phyloP scores from a whole-genome alignment of 257 asterid genomes.

The Vinca minor region DNA sequence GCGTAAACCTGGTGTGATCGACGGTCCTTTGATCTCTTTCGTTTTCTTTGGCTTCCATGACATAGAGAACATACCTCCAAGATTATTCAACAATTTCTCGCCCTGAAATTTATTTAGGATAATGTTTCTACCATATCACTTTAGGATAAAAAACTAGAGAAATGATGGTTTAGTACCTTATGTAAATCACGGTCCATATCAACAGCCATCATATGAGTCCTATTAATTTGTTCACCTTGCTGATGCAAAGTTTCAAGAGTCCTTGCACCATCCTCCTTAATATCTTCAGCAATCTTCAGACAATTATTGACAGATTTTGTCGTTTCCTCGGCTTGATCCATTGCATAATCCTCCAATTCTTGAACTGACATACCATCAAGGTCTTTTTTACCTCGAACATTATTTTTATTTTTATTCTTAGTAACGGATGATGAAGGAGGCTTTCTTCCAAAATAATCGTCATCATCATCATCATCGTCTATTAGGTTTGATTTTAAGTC shows the following conservation, averaged over 20 bases:
- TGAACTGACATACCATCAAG: conserved; percentile 69
- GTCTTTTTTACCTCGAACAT: conserved; percentile 22
- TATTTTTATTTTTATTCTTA: conserved; percentile 19
- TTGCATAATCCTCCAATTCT: conserved; percentile 76
- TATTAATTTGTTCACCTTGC: conserved; percentile 89
- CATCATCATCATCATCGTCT: conserved; percentile 28
- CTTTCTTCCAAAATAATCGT: conserved; percentile 33
- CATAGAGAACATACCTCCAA: conserved; percentile 95
- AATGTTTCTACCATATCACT: no score
- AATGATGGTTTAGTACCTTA: conserved; percentile 42
- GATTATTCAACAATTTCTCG: conserved; percentile 75
- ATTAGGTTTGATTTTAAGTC: not conserved
- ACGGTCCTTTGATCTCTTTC: conserved; percentile 55
- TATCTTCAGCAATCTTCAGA: conserved; percentile 77
- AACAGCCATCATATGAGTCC: conserved; percentile 87
- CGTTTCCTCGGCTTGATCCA: conserved; percentile 60
- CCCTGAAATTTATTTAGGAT: conserved; percentile 39
- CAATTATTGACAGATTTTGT: conserved; percentile 67
- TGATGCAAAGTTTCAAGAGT: conserved; percentile 74
- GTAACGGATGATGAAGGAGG: conserved; percentile 19
- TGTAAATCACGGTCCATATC: conserved; percentile 77
- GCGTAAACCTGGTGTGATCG: conserved; percentile 46
- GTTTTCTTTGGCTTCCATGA: conserved; percentile 94
- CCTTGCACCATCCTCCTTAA: conserved; percentile 48
- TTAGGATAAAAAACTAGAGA: not conserved